phyloP scores from a whole-genome alignment of 2,329 filamentous ascomycete species.

The Fusarium subtropicale region DNA sequence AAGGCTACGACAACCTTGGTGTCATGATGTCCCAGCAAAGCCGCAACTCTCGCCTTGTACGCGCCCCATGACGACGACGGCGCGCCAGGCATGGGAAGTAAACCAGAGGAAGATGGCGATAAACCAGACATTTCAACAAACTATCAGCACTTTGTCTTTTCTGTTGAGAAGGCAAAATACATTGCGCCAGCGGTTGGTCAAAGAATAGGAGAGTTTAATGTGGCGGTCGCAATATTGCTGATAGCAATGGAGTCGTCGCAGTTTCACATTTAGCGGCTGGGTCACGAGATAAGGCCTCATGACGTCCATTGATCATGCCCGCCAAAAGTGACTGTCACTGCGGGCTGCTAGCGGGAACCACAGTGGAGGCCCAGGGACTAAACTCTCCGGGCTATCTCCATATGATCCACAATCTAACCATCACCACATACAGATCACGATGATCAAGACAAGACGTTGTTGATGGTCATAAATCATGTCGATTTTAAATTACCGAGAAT shows the following conservation, averaged over 20 bases:
- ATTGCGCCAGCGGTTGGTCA: slow-evolving; percentile 14
- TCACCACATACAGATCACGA: not conserved
- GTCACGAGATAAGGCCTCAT: slow-evolving; percentile 42
- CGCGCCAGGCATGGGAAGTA: slow-evolving; percentile 69
- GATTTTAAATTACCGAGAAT: slow-evolving; percentile 22
- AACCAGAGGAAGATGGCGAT: slow-evolving; percentile 57
- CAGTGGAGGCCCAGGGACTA: slow-evolving; percentile 5
- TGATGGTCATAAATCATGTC: slow-evolving; percentile 29
- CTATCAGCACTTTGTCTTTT: not conserved
- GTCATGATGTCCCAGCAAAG: slow-evolving; percentile 75
- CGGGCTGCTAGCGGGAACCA: slow-evolving; percentile 17
- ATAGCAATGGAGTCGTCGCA: slow-evolving; percentile 15
- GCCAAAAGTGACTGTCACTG: not conserved
- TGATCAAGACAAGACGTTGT: not conserved
- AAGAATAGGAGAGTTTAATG: not conserved
- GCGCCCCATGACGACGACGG: slow-evolving; percentile 77
- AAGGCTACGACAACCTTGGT: slow-evolving; percentile 82
- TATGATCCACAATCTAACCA: not conserved
- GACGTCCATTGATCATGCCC: slow-evolving; percentile 43
- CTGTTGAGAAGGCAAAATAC: slow-evolving; percentile 2
- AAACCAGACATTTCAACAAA: slow-evolving; percentile 50
- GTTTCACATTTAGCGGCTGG: slow-evolving; percentile 15
- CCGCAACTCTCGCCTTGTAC: slow-evolving; percentile 73
- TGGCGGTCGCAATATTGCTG: slow-evolving; percentile 9
- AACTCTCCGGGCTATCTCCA: slow-evolving; percentile 12